Evolutionary conservation across 495 filamentous ascomycete species (phyloP).

Genomic region (Xylaria scruposa): DNA sequence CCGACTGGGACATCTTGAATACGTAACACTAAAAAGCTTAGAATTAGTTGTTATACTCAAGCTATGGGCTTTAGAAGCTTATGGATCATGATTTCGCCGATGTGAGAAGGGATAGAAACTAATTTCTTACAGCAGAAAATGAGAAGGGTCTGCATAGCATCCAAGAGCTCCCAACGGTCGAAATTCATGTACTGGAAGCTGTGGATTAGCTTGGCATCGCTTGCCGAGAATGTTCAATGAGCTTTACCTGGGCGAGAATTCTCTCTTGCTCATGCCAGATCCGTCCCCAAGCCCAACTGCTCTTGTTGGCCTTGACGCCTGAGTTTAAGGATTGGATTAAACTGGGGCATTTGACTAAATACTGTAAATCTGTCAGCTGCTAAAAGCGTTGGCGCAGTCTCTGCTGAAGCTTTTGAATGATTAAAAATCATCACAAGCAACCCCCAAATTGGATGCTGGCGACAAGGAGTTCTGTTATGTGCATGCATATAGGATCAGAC

Average conservation of each 20-base stretch:
- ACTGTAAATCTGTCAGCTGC: not conserved
- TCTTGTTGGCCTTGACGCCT: not conserved
- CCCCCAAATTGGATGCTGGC: not conserved
- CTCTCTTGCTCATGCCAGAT: constrained; percentile 10
- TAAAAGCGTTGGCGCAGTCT: not conserved
- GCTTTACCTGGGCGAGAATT: not conserved
- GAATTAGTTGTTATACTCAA: not conserved
- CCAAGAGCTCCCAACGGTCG: constrained; percentile 12
- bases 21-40: not conserved
- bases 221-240: too few species aligned
- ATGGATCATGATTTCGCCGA: not conserved
- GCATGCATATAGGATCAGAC: not conserved
- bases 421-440: not conserved
- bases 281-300: not conserved
- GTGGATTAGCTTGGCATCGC: too few species aligned
- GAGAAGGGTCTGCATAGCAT: constrained; percentile 1
- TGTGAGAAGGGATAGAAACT: not conserved
- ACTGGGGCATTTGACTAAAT: not conserved
- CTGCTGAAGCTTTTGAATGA: not conserved
- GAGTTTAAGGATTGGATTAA: not conserved
- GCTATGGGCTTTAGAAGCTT: not conserved
- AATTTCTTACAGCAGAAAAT: not conserved
- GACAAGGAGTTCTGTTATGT: not conserved
- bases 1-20: not conserved
- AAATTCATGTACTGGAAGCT: not conserved